These are phyloP conservation scores for Tolypocladium sp. DNA, from an alignment of 2,329 filamentous ascomycete species.

Conservation along the genomic window DNA sequence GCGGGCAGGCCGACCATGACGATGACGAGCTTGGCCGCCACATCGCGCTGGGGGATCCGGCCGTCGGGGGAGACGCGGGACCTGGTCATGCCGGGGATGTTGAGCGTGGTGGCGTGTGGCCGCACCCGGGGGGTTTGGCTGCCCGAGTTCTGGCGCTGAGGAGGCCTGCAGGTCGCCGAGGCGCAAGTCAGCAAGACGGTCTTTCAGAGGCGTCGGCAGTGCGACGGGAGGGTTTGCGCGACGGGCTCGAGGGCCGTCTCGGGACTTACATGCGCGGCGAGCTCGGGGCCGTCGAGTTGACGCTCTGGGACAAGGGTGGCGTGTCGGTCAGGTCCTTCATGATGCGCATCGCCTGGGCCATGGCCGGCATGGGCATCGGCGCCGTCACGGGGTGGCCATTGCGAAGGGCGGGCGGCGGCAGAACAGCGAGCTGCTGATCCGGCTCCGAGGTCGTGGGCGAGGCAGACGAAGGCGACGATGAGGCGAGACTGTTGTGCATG, in stretches of 20 bases:
- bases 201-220: neutral
- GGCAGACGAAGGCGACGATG: conserved; percentile 14
- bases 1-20: conserved; percentile 97
- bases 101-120: conserved; percentile 84
- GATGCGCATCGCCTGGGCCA: conserved; percentile 31
- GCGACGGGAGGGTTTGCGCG: neutral
- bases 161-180: conserved; percentile 39
- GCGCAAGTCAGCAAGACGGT: neutral
- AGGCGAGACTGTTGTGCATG: conserved; percentile 33
- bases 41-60: conserved; percentile 84
- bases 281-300: conserved; percentile 48
- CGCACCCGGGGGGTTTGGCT: conserved; percentile 68
- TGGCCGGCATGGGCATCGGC: conserved; percentile 21
- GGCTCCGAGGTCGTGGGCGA: conserved; percentile 19
- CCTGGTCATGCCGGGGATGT: conserved; percentile 92
- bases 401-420: conserved; percentile 22
- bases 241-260: neutral
- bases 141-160: conserved; percentile 65
- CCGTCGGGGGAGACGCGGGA: conserved; percentile 95
- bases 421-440: conserved; percentile 22
- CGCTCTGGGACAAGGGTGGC: conserved; percentile 46
- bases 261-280: conserved; percentile 48
- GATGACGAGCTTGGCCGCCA: conserved; percentile 93
- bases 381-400: conserved; percentile 13
- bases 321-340: conserved; percentile 40